Conservation (phyloP, 192 early-diverging fungal genomes). For the Podila minutissima region DNA sequence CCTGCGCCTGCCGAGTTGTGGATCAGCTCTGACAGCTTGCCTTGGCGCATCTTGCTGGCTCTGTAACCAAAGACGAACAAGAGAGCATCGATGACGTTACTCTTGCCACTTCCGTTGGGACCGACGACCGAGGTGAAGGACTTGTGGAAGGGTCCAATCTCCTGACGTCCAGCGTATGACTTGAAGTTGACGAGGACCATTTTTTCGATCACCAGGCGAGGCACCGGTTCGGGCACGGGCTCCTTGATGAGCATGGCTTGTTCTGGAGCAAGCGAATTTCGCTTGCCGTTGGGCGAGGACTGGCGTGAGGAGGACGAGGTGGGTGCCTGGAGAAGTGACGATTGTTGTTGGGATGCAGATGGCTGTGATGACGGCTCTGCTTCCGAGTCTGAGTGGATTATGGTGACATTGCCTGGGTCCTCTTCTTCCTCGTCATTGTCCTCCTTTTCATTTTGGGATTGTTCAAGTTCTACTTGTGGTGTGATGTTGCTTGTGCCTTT, state of each 20-base stretch:
- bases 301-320: not conserved
- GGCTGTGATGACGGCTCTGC: not conserved
- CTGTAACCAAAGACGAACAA: slow-evolving; percentile 99
- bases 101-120: slow-evolving; percentile 98
- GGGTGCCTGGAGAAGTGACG: slow-evolving; percentile 4
- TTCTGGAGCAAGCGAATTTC: slow-evolving; percentile 16
- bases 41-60: slow-evolving; percentile 97
- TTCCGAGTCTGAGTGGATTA: slow-evolving; percentile 5
- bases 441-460: too few relatives aligned
- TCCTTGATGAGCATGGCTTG: slow-evolving; percentile 14
- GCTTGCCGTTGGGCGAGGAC: slow-evolving; percentile 11
- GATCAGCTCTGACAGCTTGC: slow-evolving; percentile 94
- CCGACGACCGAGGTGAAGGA: slow-evolving; percentile 87
- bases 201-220: slow-evolving; percentile 62
- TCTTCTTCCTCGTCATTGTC: not conserved
- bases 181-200: slow-evolving; percentile 98
- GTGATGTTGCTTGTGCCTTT: too few relatives aligned
- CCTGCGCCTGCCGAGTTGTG: slow-evolving; percentile 86
- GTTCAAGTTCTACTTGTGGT: too few relatives aligned
- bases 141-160: slow-evolving; percentile 98
- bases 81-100: slow-evolving; percentile 97
- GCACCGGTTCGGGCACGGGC: slow-evolving; percentile 10
- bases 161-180: slow-evolving; percentile 90
- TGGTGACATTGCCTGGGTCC: not conserved
- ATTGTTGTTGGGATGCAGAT: slow-evolving; percentile 12